Conservation (phyloP, 345 rosid species). For the Eucalyptus sp. region DNA sequence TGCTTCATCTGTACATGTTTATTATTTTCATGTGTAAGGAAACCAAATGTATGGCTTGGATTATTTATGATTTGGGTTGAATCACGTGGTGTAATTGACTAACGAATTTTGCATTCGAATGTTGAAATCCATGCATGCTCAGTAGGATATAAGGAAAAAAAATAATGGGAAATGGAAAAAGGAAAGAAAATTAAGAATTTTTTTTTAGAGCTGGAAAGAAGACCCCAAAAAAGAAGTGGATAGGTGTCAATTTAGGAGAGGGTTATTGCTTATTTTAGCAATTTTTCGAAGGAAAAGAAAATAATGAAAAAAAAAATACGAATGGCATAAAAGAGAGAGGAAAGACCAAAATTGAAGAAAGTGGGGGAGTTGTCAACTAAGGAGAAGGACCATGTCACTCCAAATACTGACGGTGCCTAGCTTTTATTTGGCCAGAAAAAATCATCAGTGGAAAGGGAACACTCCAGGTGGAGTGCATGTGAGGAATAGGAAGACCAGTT, state of each 20-base stretch:
- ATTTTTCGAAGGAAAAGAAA: background rate
- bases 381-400: background rate
- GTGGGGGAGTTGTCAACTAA: background rate
- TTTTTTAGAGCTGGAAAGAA: background rate
- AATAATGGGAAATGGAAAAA: background rate
- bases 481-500: background rate
- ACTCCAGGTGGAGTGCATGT: background rate
- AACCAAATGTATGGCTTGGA: background rate
- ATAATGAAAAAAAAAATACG: background rate
- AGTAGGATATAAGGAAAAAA: rapidly evolving
- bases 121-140: background rate
- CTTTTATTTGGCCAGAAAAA: background rate
- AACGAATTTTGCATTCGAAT: background rate
- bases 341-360: background rate
- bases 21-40: background rate
- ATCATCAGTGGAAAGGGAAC: background rate
- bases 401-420: background rate
- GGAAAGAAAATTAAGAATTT: background rate
- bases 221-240: background rate
- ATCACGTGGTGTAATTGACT: background rate
- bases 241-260: background rate
- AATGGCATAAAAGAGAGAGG: background rate
- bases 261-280: background rate
- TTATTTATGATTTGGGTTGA: background rate
- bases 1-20: background rate